A percentile compares a stretch with the other conserved stretches of the same genome.
phyloP scores from a whole-genome alignment of 495 filamentous ascomycete genomes.

The Neurospora hispaniola region DNA sequence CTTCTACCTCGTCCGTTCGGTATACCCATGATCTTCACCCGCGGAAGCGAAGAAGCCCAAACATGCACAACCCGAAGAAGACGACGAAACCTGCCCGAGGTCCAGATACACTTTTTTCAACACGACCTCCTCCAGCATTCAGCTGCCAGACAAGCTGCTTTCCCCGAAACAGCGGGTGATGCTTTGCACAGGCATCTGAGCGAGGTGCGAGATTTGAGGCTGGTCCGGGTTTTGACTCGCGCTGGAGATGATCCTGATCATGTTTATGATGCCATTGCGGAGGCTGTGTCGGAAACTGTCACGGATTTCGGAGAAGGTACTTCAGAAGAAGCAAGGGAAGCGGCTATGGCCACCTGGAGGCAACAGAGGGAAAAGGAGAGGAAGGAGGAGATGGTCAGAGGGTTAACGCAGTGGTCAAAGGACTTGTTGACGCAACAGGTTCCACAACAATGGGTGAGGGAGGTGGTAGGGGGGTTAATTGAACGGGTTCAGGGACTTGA shows the following conservation, averaged over 20 bases:
- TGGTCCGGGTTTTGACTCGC: neutral
- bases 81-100: neutral
- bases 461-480: slow-evolving; percentile 16
- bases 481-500: slow-evolving; percentile 1
- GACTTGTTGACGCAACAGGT: slow-evolving; percentile 27
- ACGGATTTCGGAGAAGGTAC: neutral
- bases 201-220: neutral
- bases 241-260: neutral
- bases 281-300: slow-evolving; percentile 1
- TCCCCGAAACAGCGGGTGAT: neutral
- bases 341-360: slow-evolving; percentile 8
- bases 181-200: neutral
- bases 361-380: slow-evolving; percentile 5
- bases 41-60: neutral
- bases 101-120: neutral
- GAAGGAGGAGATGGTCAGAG: slow-evolving; percentile 22
- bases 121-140: neutral
- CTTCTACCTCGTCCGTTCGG: neutral
- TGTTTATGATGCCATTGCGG: neutral
- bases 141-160: neutral
- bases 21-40: neutral
- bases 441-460: slow-evolving; percentile 21
- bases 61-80: neutral
- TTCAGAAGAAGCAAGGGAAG: neutral
- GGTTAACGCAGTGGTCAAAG: slow-evolving; percentile 28